Conservation (phyloP, 352 stramenopile genomes). For the Salisapilia sapeloensis region DNA sequence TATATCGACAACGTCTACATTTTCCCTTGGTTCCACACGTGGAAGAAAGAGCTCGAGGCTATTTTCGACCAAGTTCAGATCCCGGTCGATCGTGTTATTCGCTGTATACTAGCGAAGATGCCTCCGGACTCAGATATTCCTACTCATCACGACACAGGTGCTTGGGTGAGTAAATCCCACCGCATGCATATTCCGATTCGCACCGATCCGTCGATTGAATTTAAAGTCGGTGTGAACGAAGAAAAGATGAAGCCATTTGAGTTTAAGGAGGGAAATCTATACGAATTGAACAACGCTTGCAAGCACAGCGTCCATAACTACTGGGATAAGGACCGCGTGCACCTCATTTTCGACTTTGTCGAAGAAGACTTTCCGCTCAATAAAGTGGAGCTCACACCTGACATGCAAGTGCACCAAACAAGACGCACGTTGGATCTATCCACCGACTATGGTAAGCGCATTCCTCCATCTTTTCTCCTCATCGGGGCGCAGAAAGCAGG, state of each 20-base stretch:
- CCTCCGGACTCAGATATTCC: constrained; percentile 91
- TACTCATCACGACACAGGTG: constrained; percentile 94
- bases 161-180: constrained; percentile 93
- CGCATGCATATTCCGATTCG: constrained; percentile 94
- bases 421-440: constrained; percentile 88
- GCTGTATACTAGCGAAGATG: constrained; percentile 92
- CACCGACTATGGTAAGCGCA: constrained; percentile 50
- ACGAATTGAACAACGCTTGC: constrained; percentile 99
- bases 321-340: constrained; percentile 81
- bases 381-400: constrained; percentile 59
- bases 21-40: constrained; percentile 88
- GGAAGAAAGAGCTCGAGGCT: constrained; percentile 51
- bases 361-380: constrained; percentile 55
- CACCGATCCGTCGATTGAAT: constrained; percentile 66
- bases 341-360: constrained; percentile 99
- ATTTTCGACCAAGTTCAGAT: constrained; percentile 86
- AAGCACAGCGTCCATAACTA: constrained; percentile 93
- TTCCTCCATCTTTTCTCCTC: constrained; percentile 87
- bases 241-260: constrained; percentile 79
- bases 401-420: constrained; percentile 91
- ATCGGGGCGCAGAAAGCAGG: constrained; percentile 93
- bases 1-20: constrained; percentile 91
- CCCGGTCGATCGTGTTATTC: constrained; percentile 70
- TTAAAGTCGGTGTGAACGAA: constrained; percentile 73
- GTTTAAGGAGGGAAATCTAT: constrained; percentile 87